Evolutionary conservation across 2,329 filamentous ascomycete genomes (phyloP).

Genomic region (Clathrospora elynae): DNA sequence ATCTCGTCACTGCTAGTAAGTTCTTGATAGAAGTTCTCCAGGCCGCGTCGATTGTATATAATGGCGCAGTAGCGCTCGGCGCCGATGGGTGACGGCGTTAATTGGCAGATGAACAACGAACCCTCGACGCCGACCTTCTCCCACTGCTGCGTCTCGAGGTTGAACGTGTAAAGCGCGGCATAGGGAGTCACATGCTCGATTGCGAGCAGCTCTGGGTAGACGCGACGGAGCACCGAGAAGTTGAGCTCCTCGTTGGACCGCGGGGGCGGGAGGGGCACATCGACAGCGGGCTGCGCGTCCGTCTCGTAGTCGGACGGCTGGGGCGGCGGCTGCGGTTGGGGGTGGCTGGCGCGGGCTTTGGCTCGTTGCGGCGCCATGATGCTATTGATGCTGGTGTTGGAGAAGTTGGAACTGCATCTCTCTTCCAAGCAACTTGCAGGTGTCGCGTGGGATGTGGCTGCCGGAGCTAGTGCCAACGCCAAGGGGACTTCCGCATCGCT

Average conservation of each 20-base stretch:
- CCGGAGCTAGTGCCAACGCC: too few species aligned
- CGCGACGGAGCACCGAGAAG: slow-evolving; percentile 78
- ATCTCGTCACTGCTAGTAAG: slow-evolving; percentile 52
- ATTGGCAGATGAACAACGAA: slow-evolving; percentile 82
- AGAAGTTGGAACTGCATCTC: too few species aligned
- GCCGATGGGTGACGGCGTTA: slow-evolving; percentile 48
- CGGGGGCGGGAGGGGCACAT: slow-evolving; percentile 52
- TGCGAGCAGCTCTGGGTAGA: slow-evolving; percentile 72
- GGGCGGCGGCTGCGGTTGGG: slow-evolving; percentile 40
- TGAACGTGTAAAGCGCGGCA: slow-evolving; percentile 83
- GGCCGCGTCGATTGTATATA: slow-evolving; percentile 55
- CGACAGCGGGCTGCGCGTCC: slow-evolving; percentile 50
- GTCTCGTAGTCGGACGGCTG: slow-evolving; percentile 62
- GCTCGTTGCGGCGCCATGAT: slow-evolving; percentile 40
- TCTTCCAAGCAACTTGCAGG: too few species aligned
- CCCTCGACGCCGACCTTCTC: slow-evolving; percentile 86
- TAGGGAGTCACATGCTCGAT: slow-evolving; percentile 85
- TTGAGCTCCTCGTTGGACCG: slow-evolving; percentile 87
- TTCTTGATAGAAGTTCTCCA: slow-evolving; percentile 55
- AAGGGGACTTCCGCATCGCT: too few species aligned
- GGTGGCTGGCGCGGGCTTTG: slow-evolving; percentile 38
- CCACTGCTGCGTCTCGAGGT: slow-evolving; percentile 69
- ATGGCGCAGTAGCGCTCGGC: slow-evolving; percentile 51
- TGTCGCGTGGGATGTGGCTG: too few species aligned
- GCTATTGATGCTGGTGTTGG: slow-evolving; percentile 5